Conservation (phyloP, 2,329 filamentous ascomycete genomes). For the Immersiporthe knoxdaviesiana region DNA sequence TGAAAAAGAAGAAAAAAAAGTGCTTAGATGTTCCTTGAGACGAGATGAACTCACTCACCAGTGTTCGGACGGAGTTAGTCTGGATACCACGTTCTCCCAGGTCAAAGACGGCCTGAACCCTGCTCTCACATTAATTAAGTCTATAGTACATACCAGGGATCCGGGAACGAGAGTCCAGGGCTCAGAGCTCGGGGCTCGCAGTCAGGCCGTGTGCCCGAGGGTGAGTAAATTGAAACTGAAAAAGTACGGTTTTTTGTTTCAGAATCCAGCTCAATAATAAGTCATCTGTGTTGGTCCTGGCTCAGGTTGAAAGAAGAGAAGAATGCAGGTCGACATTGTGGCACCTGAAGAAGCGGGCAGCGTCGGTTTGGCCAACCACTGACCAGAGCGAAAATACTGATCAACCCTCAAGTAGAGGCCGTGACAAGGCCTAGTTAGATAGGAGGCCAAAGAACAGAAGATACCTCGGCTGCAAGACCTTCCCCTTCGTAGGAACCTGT, state of each 20-base stretch:
- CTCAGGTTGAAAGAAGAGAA: neutral
- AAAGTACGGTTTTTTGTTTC: conserved; percentile 16
- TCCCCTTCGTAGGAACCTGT: neutral
- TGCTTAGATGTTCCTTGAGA: conserved; percentile 3
- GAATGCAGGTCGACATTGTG: neutral
- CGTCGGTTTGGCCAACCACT: neutral
- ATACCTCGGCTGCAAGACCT: neutral
- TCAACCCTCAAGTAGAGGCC: neutral
- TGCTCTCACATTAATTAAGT: conserved; percentile 1
- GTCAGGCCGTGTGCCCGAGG: conserved; percentile 1
- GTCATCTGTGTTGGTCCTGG: neutral
- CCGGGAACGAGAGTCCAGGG: neutral
- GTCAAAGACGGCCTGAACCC: conserved; percentile 1
- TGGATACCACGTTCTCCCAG: conserved; percentile 1
- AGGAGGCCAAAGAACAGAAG: neutral
- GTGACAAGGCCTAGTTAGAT: neutral
- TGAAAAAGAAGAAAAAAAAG: conserved; percentile 4
- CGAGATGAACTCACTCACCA: neutral
- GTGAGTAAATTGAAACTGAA: neutral
- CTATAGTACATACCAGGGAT: neutral
- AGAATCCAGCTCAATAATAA: neutral
- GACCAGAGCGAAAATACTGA: neutral
- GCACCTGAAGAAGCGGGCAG: neutral
- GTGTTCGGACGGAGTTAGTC: conserved; percentile 8
- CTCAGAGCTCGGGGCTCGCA: neutral